These are phyloP conservation scores for Eimeria tenella DNA, from an alignment of 169 alveolate genomes.

Conservation along the genomic window DNA sequence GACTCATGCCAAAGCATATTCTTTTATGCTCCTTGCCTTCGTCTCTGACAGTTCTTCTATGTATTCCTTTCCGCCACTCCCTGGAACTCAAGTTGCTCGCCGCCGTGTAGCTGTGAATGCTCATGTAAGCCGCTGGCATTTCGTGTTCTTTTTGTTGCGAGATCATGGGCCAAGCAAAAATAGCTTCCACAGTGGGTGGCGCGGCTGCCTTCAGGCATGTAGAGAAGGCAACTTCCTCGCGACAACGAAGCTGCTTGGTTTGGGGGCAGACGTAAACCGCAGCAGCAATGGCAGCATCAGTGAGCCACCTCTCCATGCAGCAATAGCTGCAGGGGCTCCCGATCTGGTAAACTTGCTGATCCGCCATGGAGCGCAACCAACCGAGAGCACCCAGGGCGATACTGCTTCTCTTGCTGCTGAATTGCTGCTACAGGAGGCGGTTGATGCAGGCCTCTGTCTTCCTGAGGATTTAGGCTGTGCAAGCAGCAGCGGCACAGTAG, in stretches of 20 bases:
- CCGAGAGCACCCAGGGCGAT: not conserved
- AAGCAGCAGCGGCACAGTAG: not conserved
- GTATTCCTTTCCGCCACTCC: too few relatives aligned
- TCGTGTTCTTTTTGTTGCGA: not conserved
- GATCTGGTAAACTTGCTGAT: constrained; percentile 51
- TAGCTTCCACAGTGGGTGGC: not conserved
- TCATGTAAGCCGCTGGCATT: too few relatives aligned
- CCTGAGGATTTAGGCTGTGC: constrained; percentile 7
- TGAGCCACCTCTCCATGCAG: constrained; percentile 39
- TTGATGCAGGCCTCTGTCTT: constrained; percentile 12
- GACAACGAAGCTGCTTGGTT: constrained; percentile 24
- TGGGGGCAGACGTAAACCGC: constrained; percentile 52
- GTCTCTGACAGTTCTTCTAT: too few relatives aligned
- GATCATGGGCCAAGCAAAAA: not conserved
- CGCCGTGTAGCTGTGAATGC: too few relatives aligned
- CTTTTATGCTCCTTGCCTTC: too few relatives aligned
- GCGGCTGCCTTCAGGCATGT: constrained; percentile 18
- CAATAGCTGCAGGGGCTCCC: constrained; percentile 31
- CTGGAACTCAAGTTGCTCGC: too few relatives aligned
- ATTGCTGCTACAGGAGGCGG: constrained; percentile 56
- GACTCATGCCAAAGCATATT: too few relatives aligned
- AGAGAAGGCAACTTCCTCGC: constrained; percentile 21
- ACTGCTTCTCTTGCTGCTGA: constrained; percentile 37
- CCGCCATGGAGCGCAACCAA: constrained; percentile 48
- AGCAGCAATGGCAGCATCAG: constrained; percentile 15